These are phyloP conservation scores for Heterobasidion occidentale DNA, from an alignment of 1,284 basidiomycete species.

Conservation along the genomic window DNA sequence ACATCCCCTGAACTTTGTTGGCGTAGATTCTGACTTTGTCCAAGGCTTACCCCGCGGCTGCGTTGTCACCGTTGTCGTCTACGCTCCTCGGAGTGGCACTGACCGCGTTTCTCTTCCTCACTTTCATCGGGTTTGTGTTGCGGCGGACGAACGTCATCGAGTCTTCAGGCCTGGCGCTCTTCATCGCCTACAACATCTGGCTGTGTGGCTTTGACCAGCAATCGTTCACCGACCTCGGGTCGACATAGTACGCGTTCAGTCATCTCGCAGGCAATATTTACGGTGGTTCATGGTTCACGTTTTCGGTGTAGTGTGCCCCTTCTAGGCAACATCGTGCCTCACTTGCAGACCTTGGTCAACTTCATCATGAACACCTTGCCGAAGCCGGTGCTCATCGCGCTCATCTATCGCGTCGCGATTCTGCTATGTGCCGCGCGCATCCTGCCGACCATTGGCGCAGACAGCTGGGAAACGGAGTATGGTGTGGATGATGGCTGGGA, in stretches of 20 bases:
- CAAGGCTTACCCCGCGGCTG: constrained; percentile 72
- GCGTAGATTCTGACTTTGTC: background rate
- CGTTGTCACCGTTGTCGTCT: constrained; percentile 76
- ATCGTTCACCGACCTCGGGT: constrained; percentile 59
- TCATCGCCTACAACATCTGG: constrained; percentile 84
- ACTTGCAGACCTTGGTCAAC: constrained; percentile 68
- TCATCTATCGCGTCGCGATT: constrained; percentile 77
- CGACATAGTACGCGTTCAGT: constrained; percentile 56
- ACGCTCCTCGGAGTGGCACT: constrained; percentile 75
- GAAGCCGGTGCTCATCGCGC: constrained; percentile 76
- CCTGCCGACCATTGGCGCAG: constrained; percentile 74
- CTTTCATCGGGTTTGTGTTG: constrained; percentile 82
- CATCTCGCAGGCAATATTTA: background rate
- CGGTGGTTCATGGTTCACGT: background rate
- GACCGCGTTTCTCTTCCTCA: constrained; percentile 75
- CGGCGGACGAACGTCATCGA: constrained; percentile 91
- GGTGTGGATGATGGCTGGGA: constrained; percentile 60
- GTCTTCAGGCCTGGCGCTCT: constrained; percentile 78
- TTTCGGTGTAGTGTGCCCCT: constrained; percentile 54
- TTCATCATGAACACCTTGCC: constrained; percentile 79
- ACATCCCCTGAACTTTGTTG: constrained; percentile 10
- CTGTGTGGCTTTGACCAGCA: constrained; percentile 70
- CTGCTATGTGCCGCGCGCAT: constrained; percentile 84
- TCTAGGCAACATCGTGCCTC: constrained; percentile 69
- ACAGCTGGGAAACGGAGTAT: constrained; percentile 67